Evolutionary conservation across 2,329 filamentous ascomycete genomes (phyloP), one percentile per base, ranked within the genome.

Genomic region (Fusarium marasasianum): DNA sequence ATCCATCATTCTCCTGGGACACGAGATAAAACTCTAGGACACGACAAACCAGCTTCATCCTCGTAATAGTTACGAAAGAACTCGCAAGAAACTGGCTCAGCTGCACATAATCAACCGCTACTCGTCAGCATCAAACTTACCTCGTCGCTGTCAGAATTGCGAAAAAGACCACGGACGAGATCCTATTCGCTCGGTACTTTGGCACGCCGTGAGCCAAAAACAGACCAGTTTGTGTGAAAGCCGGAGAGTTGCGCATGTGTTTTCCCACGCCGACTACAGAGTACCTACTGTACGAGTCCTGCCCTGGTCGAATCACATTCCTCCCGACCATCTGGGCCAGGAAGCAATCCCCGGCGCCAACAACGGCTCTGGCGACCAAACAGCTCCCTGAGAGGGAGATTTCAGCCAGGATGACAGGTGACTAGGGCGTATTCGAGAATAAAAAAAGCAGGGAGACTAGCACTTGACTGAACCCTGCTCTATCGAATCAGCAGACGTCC

Each of bases 281-380:
- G 24, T 26, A 37, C 24, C 22, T 26, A 38, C 24, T 47, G 44
- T 47, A 29, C 14, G 72, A 48, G 55, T 15, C 55, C 56, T 20
- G 69, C 38, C 29, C 57, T 65, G 54, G 72, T 74, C 76, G 77
- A 78, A 78, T 78, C 77, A 78, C 72, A 78, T 77, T 76, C 68
- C 77, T 78, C 76, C 77, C 76, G 69, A 70, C 75, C 73, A 74
- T 76, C 65, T 78, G 77, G 77, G 74, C 73, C 76, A 76, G 72
- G 70, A 75, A 77, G 74, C 65, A 63, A 70, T 75, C 75, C 75
- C 69, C 72, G 68, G 76, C 76, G 76, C 74, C 74, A 78, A 69
- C 62, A 75, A 71, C 73, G 73, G 72, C 69, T 37, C 40, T 47
- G 61, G 63, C 63, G 57, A 67, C 76, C 76, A 78, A 74, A 78